Conservation (phyloP, 306 rosid species). For the Adenanthera pavonina region DNA sequence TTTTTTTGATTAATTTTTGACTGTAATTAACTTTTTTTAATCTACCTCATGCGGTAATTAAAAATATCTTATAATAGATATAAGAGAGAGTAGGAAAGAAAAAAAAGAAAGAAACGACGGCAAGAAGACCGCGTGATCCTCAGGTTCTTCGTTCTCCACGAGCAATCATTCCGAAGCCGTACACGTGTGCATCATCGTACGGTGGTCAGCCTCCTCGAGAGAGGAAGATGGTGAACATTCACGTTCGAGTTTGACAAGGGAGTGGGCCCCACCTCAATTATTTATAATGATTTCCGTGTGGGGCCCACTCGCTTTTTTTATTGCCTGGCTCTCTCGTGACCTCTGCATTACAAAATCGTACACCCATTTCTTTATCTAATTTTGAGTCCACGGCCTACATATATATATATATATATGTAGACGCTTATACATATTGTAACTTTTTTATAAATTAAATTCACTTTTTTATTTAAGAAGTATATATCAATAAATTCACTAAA, state of each 20-base stretch:
- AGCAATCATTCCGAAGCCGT: neutral
- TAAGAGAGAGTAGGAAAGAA: no score
- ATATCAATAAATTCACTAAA: no score
- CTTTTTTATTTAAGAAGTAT: no score
- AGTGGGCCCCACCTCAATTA: neutral
- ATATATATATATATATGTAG: no score
- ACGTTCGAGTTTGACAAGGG: neutral
- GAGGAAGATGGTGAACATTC: conserved; percentile 24
- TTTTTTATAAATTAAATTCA: no score
- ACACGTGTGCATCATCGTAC: conserved; percentile 12
- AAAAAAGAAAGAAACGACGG: neutral
- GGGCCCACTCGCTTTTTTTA: neutral
- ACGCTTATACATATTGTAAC: no score
- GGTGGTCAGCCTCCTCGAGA: neutral
- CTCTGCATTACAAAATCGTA: no score
- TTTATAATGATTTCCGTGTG: neutral
- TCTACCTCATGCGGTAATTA: no score
- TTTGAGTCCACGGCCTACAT: neutral
- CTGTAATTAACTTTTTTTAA: no score
- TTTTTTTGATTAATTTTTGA: no score
- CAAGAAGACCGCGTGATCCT: neutral
- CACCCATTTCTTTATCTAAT: neutral
- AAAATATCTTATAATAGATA: no score
- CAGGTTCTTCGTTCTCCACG: no score
- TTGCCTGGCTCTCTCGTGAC: conserved; percentile 4